Evolutionary conservation across 495 filamentous ascomycete genomes (phyloP).

Genomic region (Podospora bellae-mahoneyi): DNA sequence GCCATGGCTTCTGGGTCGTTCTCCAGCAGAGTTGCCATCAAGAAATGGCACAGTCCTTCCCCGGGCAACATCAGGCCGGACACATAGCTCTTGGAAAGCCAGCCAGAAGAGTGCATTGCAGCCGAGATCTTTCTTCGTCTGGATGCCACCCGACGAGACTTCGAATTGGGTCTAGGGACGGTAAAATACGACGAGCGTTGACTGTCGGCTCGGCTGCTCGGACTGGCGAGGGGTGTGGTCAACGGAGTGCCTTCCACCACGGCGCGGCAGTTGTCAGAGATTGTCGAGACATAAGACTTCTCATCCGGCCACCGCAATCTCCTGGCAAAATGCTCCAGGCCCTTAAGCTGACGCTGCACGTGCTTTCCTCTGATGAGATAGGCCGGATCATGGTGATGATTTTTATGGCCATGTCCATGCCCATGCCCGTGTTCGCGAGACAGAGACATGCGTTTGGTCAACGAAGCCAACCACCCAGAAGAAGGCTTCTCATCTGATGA

Average conservation of each 20-base stretch:
- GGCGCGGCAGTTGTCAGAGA: conserved; percentile 40
- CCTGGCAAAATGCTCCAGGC: conserved; percentile 56
- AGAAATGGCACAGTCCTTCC: conserved; percentile 65
- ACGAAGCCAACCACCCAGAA: conserved; percentile 49
- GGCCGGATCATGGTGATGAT: conserved; percentile 32
- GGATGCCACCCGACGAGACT: conserved; percentile 29
- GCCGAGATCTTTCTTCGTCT: conserved; percentile 41
- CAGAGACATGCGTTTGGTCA: conserved; percentile 51
- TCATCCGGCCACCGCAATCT: conserved; percentile 55
- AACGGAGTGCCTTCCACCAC: conserved; percentile 42
- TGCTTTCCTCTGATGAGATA: conserved; percentile 46
- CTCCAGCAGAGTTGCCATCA: conserved; percentile 76
- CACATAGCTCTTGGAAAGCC: conserved; percentile 76
- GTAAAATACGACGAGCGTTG: conserved; percentile 44
- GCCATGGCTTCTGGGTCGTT: conserved; percentile 64
- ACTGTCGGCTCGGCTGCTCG: conserved; percentile 33
- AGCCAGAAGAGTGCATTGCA: conserved; percentile 58
- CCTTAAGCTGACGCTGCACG: conserved; percentile 50
- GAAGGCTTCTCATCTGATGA: conserved; percentile 32
- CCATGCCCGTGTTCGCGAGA: conserved; percentile 35
- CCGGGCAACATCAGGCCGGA: conserved; percentile 78
- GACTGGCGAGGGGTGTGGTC: conserved; percentile 39
- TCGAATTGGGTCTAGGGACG: conserved; percentile 22
- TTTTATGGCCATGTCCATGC: conserved; percentile 22
- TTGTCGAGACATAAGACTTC: conserved; percentile 36